Evolutionary conservation across 179 eudicot species (phyloP).

Genomic region (Heliamphora pulchella): DNA sequence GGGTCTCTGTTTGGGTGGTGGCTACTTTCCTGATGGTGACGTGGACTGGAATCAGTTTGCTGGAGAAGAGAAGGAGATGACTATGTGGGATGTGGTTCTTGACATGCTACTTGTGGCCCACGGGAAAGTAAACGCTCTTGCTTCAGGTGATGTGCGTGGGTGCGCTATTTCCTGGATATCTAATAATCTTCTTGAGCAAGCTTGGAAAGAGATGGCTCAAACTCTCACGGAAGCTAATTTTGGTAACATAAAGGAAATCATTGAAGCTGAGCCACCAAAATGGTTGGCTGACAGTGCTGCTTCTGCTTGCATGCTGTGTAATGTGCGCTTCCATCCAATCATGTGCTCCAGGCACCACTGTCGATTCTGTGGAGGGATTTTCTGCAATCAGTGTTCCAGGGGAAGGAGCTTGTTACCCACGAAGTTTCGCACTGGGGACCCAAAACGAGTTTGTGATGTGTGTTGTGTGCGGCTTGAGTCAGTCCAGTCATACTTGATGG

Average conservation of each 20-base stretch:
- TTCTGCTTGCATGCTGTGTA: constrained; percentile 87
- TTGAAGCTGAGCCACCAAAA: constrained; percentile 80
- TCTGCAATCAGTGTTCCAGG: constrained; percentile 72
- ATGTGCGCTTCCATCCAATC: constrained; percentile 78
- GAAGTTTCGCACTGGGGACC: constrained; percentile 53
- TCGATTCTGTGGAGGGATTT: constrained; percentile 90
- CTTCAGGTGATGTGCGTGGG: constrained; percentile 61
- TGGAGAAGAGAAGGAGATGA: constrained; percentile 72
- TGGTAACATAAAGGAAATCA: constrained; percentile 49
- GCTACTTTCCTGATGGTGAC: constrained; percentile 65
- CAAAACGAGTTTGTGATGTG: constrained; percentile 92
- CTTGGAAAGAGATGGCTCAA: constrained; percentile 94
- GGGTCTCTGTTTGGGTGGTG: constrained; percentile 51
- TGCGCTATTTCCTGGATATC: constrained; percentile 51
- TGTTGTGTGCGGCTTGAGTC: constrained; percentile 87
- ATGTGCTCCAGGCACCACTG: constrained; percentile 93
- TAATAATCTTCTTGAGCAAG: constrained; percentile 55
- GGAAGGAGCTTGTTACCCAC: constrained; percentile 88
- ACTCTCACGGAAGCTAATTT: constrained; percentile 74
- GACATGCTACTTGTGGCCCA: constrained; percentile 73
- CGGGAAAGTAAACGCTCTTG: constrained; percentile 62
- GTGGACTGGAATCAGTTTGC: constrained; percentile 63
- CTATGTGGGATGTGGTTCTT: constrained; percentile 88
- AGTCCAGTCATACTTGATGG: constrained; percentile 77
- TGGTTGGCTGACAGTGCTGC: constrained; percentile 92